phyloP scores from a whole-genome alignment of 2,329 filamentous ascomycete species.

The Diaporthe eres region DNA sequence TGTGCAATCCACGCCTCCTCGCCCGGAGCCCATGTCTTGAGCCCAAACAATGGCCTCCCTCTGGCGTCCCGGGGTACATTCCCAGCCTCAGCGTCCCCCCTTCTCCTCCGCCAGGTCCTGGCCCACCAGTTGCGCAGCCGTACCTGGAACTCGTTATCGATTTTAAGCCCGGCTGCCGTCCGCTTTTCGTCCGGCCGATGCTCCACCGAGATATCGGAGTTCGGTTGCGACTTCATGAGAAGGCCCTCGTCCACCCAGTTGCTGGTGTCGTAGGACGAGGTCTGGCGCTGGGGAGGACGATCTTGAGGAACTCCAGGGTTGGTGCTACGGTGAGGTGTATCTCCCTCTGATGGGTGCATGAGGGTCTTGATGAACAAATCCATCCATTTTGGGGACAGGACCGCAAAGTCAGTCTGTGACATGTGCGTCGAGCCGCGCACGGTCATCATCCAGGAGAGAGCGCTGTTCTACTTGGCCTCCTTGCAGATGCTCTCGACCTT shows the following conservation, averaged over 20 bases:
- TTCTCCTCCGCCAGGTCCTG: constrained; percentile 44
- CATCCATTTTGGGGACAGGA: constrained; percentile 73
- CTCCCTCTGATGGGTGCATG: constrained; percentile 72
- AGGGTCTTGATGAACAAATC: constrained; percentile 73
- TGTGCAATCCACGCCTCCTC: constrained; percentile 53
- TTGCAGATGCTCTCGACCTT: constrained; percentile 69
- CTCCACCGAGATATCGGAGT: constrained; percentile 62
- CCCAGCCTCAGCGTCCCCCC: constrained; percentile 53
- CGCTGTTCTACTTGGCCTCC: constrained; percentile 64
- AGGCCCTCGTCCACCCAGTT: constrained; percentile 68
- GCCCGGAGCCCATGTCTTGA: constrained; percentile 50
- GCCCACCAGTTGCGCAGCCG: constrained; percentile 60
- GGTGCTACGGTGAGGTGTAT: constrained; percentile 75
- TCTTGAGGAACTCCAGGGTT: constrained; percentile 72
- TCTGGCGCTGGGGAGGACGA: constrained; percentile 63
- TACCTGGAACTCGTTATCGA: constrained; percentile 70
- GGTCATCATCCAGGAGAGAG: constrained; percentile 65
- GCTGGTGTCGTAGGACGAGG: constrained; percentile 58
- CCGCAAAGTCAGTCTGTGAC: constrained; percentile 75
- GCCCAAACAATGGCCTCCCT: constrained; percentile 53
- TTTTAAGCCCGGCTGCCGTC: constrained; percentile 69
- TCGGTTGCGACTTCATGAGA: constrained; percentile 58
- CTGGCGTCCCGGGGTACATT: constrained; percentile 53
- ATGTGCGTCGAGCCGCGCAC: constrained; percentile 74
- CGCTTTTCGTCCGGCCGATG: constrained; percentile 71